Evolutionary conservation across 768 basidiomycete species (phyloP), one percentile per base, ranked within the genome.

Genomic region (Dioszegia hungarica): DNA sequence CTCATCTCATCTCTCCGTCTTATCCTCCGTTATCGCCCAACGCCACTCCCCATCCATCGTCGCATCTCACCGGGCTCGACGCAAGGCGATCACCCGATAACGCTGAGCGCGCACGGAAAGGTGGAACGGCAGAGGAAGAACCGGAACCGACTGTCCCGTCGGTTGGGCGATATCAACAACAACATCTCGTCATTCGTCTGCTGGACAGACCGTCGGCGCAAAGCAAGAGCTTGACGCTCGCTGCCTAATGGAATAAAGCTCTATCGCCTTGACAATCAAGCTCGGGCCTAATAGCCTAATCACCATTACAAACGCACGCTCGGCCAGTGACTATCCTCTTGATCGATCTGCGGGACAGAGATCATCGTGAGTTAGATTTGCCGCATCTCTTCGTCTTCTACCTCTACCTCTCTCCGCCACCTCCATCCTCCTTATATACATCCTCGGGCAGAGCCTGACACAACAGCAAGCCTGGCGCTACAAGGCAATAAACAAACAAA

Each of bases 401-500:
- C 31, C n/a, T 37, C 22, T n/a, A 34, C 19, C 31, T 49, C 19
- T 22, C 22, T 49, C 47, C 29, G 15, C 20, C 47, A 24, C 20
- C n/a, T 25, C 36, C 34, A 33, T 22, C 34, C 22, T 36, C 22
- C 11, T 31, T 29, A 4, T 14, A 10, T 49, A 36, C 37, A 36
- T 25, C 22, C 19, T 20, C 6, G 22, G 49, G 49, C 49, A 51
- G 49, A 38, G 49, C 49, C 49, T 51, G 36, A 51, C 49, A 33
- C 36, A 36, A 51, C 49, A 51, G 49, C 49, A 22, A 51, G 49
- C 49, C 49, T 51, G 49, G 49, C 28, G 49, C 49, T 51, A 34
- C 47, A 49, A 34, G 27, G 47, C 29, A 49, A 51, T 17, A 51
- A 24, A 38, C 27, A 28, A 47, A 25, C 10, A 46, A 46, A 28